A percentile compares a stretch with the other conserved stretches of the same genome.
Conservation (phyloP, 2,329 filamentous ascomycete species). For the Bipolaris cookei region DNA sequence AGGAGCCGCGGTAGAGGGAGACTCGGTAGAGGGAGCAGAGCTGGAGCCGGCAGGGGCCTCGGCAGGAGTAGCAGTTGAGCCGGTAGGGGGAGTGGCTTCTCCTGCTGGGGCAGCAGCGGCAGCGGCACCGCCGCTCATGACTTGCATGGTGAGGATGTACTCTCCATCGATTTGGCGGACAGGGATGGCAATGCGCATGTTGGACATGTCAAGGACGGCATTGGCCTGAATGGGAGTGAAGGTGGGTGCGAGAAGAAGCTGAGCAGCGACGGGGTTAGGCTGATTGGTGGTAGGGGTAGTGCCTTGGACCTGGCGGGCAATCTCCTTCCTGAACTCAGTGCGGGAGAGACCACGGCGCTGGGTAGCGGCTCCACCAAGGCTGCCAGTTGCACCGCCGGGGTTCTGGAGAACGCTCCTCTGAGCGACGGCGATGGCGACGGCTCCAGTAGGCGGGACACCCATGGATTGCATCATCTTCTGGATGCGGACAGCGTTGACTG, state of each 20-base stretch:
- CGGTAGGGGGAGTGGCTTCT: constrained; percentile 1
- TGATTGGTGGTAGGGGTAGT: constrained; percentile 39
- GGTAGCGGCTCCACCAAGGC: constrained; percentile 33
- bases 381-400: constrained; percentile 45
- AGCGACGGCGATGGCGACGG: constrained; percentile 45
- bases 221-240: constrained; percentile 46
- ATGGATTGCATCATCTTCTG: constrained; percentile 47
- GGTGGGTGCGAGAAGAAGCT: constrained; percentile 45
- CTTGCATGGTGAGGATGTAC: constrained; percentile 46
- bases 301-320: constrained; percentile 32
- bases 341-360: constrained; percentile 31
- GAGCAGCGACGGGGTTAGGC: constrained; percentile 41
- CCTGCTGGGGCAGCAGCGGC: constrained; percentile 18
- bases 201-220: constrained; percentile 44
- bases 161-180: constrained; percentile 47
- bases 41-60: background rate
- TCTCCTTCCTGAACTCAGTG: constrained; percentile 30
- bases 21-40: background rate
- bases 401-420: constrained; percentile 47
- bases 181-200: constrained; percentile 47
- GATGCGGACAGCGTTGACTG: constrained; percentile 46
- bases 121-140: constrained; percentile 22
- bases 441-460: constrained; percentile 39
- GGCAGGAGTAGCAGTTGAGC: background rate
- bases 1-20: constrained; percentile 9